These are phyloP conservation scores for Paramecium sonneborni DNA, from an alignment of 73 alveolate genomes.

Conservation along the genomic window DNA sequence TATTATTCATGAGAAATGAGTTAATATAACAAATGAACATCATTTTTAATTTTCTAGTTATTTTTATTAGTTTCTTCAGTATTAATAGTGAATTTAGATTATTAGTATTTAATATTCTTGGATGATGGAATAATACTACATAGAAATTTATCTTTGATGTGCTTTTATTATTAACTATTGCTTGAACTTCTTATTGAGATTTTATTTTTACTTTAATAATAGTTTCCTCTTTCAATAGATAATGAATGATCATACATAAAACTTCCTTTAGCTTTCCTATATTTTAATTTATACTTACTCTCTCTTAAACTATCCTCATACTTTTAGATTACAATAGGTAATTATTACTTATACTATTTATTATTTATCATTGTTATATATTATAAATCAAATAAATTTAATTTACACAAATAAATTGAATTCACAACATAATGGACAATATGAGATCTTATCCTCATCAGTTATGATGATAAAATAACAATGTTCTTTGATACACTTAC, in stretches of 20 bases:
- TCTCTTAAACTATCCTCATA: background rate
- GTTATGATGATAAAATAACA: background rate
- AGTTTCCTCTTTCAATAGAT: background rate
- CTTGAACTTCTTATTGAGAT: background rate
- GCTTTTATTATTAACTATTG: background rate
- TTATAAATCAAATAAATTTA: constrained; percentile 5
- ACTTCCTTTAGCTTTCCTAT: constrained; percentile 26
- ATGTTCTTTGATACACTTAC: background rate
- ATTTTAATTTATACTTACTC: background rate
- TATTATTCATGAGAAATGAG: background rate
- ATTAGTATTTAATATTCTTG: background rate
- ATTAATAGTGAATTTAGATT: background rate
- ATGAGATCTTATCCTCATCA: background rate
- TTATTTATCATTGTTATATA: background rate
- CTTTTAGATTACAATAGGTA: background rate
- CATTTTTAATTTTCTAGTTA: background rate
- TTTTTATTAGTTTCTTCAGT: background rate
- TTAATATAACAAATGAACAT: background rate
- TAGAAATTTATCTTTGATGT: background rate
- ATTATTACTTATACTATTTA: background rate
- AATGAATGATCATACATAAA: background rate
- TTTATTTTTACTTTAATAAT: background rate
- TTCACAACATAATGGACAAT: constrained; percentile 35
- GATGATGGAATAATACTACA: background rate
- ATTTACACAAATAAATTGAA: constrained; percentile 17